A percentile compares a stretch with the other conserved stretches of the same genome.
Conservation (phyloP, 1,284 basidiomycete species). For the Cutaneotrichosporon sp. region DNA sequence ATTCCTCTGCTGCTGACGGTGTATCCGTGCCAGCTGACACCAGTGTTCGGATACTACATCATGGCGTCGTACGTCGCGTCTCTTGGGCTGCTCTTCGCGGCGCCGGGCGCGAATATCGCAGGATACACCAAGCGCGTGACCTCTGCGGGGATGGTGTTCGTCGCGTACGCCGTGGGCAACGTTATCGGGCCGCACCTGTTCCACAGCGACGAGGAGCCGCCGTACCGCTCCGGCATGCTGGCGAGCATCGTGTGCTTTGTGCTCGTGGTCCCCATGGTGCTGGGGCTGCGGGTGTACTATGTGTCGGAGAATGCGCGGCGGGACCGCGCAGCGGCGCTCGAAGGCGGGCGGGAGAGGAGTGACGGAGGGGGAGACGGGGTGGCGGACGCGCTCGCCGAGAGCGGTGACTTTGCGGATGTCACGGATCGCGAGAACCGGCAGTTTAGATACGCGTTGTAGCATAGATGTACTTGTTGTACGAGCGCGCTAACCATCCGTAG, state of each 20-base stretch:
- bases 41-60: conserved; percentile 43
- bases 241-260: conserved; percentile 39
- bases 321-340: conserved; percentile 22
- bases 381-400: too few species aligned
- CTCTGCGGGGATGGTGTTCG: conserved; percentile 36
- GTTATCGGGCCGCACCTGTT: conserved; percentile 38
- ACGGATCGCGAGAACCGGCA: conserved; percentile 35
- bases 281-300: conserved; percentile 31
- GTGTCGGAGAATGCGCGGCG: conserved; percentile 32
- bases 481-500: too few species aligned
- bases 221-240: conserved; percentile 39
- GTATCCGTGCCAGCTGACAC: conserved; percentile 16
- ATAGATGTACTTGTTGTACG: conserved; percentile 2
- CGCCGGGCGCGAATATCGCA: conserved; percentile 37
- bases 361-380: background rate
- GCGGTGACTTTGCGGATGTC: conserved; percentile 1
- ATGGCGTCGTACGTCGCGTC: conserved; percentile 39
- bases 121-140: conserved; percentile 41
- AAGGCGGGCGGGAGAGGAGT: conserved; percentile 17
- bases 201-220: conserved; percentile 34
- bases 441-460: conserved; percentile 37
- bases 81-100: conserved; percentile 35
- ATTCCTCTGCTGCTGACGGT: too few species aligned
- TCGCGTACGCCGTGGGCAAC: conserved; percentile 30
- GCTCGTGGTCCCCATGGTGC: conserved; percentile 24